These are phyloP conservation scores for Saccharum officinarum DNA, from an alignment of 176 grass and related monocot genomes.

Conservation along the genomic window DNA sequence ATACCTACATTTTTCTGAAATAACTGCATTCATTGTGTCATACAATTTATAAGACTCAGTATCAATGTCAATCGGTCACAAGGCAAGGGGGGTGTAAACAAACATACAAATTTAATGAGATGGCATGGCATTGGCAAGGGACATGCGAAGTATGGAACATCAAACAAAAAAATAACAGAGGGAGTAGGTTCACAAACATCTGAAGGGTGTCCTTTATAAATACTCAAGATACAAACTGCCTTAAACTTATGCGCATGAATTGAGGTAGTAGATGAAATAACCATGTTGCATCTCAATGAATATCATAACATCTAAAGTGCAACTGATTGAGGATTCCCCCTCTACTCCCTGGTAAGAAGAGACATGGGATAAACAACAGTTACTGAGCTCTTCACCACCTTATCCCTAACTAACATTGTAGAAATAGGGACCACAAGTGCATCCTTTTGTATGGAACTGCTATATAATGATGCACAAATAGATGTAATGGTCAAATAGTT, in stretches of 20 bases:
- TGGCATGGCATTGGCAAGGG: neutral
- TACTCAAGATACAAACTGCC: neutral
- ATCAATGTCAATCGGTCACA: neutral
- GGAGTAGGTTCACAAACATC: neutral
- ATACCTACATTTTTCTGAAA: neutral
- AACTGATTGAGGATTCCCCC: too few relatives aligned
- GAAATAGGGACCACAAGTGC: neutral
- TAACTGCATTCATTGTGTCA: neutral
- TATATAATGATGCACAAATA: conserved; percentile 19
- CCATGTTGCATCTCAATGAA: neutral
- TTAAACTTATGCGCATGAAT: neutral
- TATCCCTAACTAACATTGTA: neutral
- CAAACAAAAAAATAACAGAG: neutral
- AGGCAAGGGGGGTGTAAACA: neutral
- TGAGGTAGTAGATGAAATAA: neutral
- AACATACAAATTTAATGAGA: neutral
- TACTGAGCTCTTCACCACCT: neutral
- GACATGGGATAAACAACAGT: neutral
- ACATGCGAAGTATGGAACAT: neutral
- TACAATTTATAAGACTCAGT: neutral
- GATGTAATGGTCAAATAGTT: neutral
- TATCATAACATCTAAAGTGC: neutral
- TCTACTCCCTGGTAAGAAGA: neutral
- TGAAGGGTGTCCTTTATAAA: neutral
- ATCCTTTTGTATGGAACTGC: neutral